A percentile compares a stretch with the other conserved stretches of the same genome.
Evolutionary conservation across 805 yeast species (phyloP).

Genomic region (Yarrowia phangngaensis): DNA sequence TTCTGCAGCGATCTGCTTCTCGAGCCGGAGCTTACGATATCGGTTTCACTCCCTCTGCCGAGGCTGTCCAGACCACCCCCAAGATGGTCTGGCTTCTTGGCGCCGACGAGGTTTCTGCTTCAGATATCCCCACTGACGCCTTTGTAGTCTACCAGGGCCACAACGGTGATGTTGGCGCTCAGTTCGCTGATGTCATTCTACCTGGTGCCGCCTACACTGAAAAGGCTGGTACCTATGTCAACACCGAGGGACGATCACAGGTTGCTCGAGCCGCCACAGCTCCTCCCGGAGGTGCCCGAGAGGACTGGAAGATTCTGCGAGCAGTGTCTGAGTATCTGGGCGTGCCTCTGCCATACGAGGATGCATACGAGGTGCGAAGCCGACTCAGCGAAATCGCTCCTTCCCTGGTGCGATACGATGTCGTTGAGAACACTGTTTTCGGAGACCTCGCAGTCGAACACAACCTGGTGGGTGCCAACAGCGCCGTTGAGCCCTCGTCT

Average conservation of each 20-base stretch:
- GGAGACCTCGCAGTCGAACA: constrained; percentile 56
- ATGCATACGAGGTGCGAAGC: constrained; percentile 58
- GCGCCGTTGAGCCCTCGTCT: constrained; percentile 45
- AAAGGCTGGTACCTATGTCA: constrained; percentile 76
- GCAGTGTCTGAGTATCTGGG: constrained; percentile 77
- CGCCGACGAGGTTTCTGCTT: constrained; percentile 71
- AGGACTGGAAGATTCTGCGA: constrained; percentile 84
- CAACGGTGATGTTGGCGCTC: constrained; percentile 87
- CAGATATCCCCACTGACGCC: constrained; percentile 75
- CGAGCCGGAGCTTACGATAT: constrained; percentile 82
- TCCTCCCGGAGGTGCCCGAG: constrained; percentile 86
- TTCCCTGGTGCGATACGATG: constrained; percentile 69
- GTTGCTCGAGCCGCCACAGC: constrained; percentile 79
- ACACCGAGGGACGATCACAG: constrained; percentile 88
- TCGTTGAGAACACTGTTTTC: constrained; percentile 61
- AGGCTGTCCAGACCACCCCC: constrained; percentile 50
- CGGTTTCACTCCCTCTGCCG: constrained; percentile 63
- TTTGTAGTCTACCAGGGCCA: constrained; percentile 89
- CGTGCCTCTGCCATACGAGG: constrained; percentile 71
- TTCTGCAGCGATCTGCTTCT: constrained; percentile 82
- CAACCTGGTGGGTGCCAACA: constrained; percentile 39
- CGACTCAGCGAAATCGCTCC: constrained; percentile 78
- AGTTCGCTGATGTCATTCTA: constrained; percentile 78
- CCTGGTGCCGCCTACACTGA: constrained; percentile 90
- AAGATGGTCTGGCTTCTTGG: constrained; percentile 77